These are phyloP conservation scores for Coemansia sp. DNA, from an alignment of 192 early-diverging fungal genomes.

Conservation along the genomic window DNA sequence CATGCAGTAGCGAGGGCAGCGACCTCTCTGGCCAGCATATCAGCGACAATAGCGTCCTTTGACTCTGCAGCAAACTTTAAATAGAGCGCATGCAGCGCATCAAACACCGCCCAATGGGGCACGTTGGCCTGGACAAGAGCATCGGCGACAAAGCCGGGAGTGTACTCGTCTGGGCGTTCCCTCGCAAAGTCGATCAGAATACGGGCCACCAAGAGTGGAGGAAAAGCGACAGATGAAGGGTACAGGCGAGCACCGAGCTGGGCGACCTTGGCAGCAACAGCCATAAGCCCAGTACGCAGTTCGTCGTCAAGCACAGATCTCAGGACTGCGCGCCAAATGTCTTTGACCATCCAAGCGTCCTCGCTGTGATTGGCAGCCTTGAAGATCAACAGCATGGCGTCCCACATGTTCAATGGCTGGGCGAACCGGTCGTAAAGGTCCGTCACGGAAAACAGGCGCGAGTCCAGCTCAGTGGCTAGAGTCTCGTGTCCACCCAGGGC, in stretches of 20 bases:
- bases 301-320: constrained; percentile 29
- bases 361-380: constrained; percentile 58
- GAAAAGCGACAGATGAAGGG: constrained; percentile 45
- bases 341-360: constrained; percentile 32
- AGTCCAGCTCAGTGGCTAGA: constrained; percentile 12
- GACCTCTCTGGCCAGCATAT: constrained; percentile 33
- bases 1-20: constrained; percentile 10
- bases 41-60: background rate
- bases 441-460: constrained; percentile 24
- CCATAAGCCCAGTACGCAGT: constrained; percentile 27
- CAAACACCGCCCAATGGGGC: constrained; percentile 36
- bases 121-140: constrained; percentile 24
- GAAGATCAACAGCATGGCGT: constrained; percentile 56
- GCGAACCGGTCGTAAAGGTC: constrained; percentile 58
- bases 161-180: constrained; percentile 25
- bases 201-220: constrained; percentile 12
- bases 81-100: constrained; percentile 28
- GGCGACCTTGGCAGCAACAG: constrained; percentile 18
- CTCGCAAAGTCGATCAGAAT: constrained; percentile 19
- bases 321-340: constrained; percentile 32
- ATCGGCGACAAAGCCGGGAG: constrained; percentile 8
- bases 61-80: background rate
- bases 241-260: constrained; percentile 33
- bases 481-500: constrained; percentile 11
- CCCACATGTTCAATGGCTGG: constrained; percentile 49